Evolutionary conservation across 1,139 yeast species (phyloP).

Genomic region (Pichia sp.): DNA sequence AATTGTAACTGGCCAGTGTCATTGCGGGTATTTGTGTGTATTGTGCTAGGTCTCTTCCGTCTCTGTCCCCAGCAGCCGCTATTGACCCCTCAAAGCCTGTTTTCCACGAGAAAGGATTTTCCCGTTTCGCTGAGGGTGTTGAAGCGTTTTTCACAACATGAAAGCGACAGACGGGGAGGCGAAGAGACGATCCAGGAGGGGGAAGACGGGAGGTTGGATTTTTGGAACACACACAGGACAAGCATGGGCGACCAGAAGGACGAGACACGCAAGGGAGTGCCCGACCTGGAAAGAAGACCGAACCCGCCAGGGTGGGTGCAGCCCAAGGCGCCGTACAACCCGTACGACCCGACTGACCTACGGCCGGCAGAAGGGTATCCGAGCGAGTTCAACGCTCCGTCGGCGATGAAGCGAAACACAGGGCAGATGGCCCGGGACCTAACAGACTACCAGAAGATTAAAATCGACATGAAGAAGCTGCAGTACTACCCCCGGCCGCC

Average conservation of each 20-base stretch:
- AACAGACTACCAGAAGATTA: slow-evolving; percentile 63
- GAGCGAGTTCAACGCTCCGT: slow-evolving; percentile 63
- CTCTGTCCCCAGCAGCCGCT: too few species aligned
- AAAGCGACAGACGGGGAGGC: neutral
- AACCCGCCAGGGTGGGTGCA: slow-evolving; percentile 81
- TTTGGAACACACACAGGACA: neutral
- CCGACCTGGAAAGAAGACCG: slow-evolving; percentile 51
- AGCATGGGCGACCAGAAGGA: slow-evolving; percentile 1
- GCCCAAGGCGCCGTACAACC: slow-evolving; percentile 81
- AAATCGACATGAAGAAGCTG: slow-evolving; percentile 66
- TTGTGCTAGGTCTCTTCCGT: too few species aligned
- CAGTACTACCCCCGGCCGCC: slow-evolving; percentile 78
- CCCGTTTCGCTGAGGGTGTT: too few species aligned
- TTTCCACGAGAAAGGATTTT: too few species aligned
- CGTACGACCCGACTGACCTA: slow-evolving; percentile 71
- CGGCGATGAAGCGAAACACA: slow-evolving; percentile 50
- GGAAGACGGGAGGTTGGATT: too few species aligned
- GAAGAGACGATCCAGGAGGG: neutral
- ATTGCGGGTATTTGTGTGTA: neutral
- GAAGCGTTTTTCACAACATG: too few species aligned
- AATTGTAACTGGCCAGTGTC: slow-evolving; percentile 14
- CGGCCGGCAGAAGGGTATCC: slow-evolving; percentile 86
- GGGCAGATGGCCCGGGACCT: slow-evolving; percentile 60
- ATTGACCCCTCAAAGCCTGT: neutral
- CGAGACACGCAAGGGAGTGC: slow-evolving; percentile 6